phyloP scores from a whole-genome alignment of 2,329 filamentous ascomycete species.

The Dactylella cylindrospora region DNA sequence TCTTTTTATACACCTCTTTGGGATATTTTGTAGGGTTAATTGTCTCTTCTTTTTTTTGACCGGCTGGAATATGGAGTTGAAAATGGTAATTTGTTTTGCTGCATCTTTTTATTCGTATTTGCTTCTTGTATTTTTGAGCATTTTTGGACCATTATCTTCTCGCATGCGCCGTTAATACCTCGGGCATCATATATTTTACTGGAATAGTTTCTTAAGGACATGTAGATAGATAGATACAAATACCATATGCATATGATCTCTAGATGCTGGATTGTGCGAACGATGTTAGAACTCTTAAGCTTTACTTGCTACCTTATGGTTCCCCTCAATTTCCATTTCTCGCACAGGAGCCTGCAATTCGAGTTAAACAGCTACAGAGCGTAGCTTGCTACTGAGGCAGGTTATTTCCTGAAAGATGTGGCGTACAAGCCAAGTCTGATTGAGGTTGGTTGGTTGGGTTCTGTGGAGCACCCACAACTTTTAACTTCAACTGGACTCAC shows the following conservation, averaged over 20 bases:
- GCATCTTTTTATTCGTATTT: constrained; percentile 7
- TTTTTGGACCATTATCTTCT: neutral
- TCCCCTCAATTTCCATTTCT: too few relatives aligned
- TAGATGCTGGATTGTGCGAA: too few relatives aligned
- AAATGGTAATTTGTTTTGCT: constrained; percentile 5
- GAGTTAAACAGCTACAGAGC: too few relatives aligned
- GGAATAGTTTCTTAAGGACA: constrained; percentile 4
- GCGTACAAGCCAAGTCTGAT: too few relatives aligned
- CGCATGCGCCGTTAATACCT: constrained; percentile 18
- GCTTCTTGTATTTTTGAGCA: constrained; percentile 1
- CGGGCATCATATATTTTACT: constrained; percentile 8
- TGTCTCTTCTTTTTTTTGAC: constrained; percentile 17
- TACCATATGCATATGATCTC: neutral
- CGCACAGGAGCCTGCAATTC: too few relatives aligned
- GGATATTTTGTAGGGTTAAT: constrained; percentile 34
- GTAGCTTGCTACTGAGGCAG: too few relatives aligned
- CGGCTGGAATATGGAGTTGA: constrained; percentile 42
- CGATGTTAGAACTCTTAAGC: too few relatives aligned
- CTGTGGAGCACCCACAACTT: too few relatives aligned
- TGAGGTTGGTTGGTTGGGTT: too few relatives aligned
- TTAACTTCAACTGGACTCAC: too few relatives aligned
- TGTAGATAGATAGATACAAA: constrained; percentile 27
- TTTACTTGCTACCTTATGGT: too few relatives aligned
- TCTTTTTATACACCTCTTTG: constrained; percentile 7
- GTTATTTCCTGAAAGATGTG: too few relatives aligned